Evolutionary conservation across 257 asterid genomes (phyloP), one percentile per base, ranked within the genome.

Genomic region (Primulina tabacum): DNA sequence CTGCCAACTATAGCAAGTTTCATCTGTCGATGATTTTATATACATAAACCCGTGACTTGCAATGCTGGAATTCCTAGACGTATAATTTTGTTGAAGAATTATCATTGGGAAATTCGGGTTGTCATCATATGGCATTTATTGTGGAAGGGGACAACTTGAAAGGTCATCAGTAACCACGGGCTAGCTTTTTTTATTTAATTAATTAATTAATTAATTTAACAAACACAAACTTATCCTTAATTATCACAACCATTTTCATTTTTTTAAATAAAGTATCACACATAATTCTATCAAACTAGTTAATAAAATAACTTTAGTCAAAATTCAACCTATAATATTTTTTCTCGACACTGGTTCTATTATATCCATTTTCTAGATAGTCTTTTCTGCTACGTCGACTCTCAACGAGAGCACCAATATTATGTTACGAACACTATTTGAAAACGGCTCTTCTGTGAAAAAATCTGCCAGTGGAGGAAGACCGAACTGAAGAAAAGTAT

Each of bases 31-130:
- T 62, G 21, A 29, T 60, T 28, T 12, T 63, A 71, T 63, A 12
- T 55, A 34, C 63, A 65, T 53, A 17, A 50, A 53, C 83, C 76
- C 75, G 75, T 79, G 78, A 79, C 80, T 62, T 57, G 52, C 47
- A 26, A 64, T 28, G 11, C 30, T 60, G 29, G 26, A 16, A 35
- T 20, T 16, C 58, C 40, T 21, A 1, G 33, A 17, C 21, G 10
- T 20, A 10, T 61, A 20, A 60, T 50, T 24, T 35, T 30, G 40
- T 70, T 5, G 17, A 7, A 24, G 10, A 38, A 43, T 7, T 58
- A 20, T 35, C 17, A 4, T 26, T 28, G 30, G 76, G 24, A 26
- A 5, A 16, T 37, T 64, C 14, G 71, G 11, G 71, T 58, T 29
- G 72, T 65, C 67, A 58, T 40, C 59, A 40, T 58, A 59, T 59